Evolutionary conservation across 2,329 filamentous ascomycete genomes (phyloP).

Genomic region (Scytalidium lignicola): DNA sequence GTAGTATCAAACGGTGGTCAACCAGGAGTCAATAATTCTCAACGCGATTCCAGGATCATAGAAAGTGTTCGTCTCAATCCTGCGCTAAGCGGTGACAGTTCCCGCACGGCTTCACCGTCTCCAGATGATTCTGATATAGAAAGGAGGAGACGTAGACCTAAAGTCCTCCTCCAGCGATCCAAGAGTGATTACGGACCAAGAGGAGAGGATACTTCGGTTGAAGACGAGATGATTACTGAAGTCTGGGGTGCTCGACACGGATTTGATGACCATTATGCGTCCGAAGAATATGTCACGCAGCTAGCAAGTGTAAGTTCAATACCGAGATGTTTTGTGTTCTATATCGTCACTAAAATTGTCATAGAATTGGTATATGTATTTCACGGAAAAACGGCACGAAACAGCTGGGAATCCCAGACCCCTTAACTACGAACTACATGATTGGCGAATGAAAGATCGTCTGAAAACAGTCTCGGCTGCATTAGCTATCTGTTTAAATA

Average conservation of each 20-base stretch:
- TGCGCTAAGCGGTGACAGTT: background rate
- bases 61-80: background rate
- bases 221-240: slow-evolving; percentile 20
- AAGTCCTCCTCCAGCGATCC: slow-evolving; percentile 31
- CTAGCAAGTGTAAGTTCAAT: slow-evolving; percentile 54
- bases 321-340: background rate
- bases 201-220: slow-evolving; percentile 28
- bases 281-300: slow-evolving; percentile 63
- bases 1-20: background rate
- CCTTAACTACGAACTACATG: slow-evolving; percentile 63
- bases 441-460: slow-evolving; percentile 96
- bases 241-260: slow-evolving; percentile 52
- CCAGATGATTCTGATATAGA: slow-evolving; percentile 24
- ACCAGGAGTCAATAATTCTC: background rate
- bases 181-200: slow-evolving; percentile 47
- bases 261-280: slow-evolving; percentile 68
- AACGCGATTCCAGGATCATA: background rate
- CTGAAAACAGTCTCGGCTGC: slow-evolving; percentile 96
- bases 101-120: slow-evolving; percentile 11
- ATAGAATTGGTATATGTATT: slow-evolving; percentile 99
- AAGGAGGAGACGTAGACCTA: slow-evolving; percentile 15
- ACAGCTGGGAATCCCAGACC: slow-evolving; percentile 83
- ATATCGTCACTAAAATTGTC: slow-evolving; percentile 12
- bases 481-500: slow-evolving; percentile 90
- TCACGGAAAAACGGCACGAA: slow-evolving; percentile 95